These are phyloP conservation scores for Colletotrichum eremochloae DNA, from an alignment of 2,329 filamentous ascomycete genomes.

Conservation along the genomic window DNA sequence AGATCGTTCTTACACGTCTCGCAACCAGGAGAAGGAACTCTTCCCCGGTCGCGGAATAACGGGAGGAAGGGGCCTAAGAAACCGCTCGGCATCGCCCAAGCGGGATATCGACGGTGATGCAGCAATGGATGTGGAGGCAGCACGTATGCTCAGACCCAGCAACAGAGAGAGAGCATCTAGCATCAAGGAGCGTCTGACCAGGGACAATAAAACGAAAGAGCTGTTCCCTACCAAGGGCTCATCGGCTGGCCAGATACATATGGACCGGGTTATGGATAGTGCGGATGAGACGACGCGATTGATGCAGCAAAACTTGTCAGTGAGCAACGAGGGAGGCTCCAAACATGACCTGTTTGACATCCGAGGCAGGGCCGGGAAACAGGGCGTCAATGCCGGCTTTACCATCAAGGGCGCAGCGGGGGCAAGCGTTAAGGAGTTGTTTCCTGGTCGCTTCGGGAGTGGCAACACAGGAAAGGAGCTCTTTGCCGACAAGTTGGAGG, in stretches of 20 bases:
- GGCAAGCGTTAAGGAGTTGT: slow-evolving; percentile 72
- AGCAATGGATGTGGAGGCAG: slow-evolving; percentile 51
- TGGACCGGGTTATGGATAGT: slow-evolving; percentile 47
- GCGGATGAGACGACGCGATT: slow-evolving; percentile 46
- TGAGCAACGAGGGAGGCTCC: slow-evolving; percentile 53
- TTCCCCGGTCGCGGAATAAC: slow-evolving; percentile 61
- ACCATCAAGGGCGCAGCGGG: slow-evolving; percentile 75
- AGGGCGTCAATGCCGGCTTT: slow-evolving; percentile 64
- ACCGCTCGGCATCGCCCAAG: slow-evolving; percentile 66
- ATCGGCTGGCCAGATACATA: slow-evolving; percentile 53
- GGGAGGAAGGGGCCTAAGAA: slow-evolving; percentile 51
- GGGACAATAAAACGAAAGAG: slow-evolving; percentile 52
- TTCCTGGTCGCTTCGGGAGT: slow-evolving; percentile 71
- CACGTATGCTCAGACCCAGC: slow-evolving; percentile 46
- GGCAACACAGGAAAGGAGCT: slow-evolving; percentile 77
- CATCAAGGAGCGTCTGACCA: slow-evolving; percentile 51
- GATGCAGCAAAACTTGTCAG: slow-evolving; percentile 40
- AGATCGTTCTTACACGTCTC: slow-evolving; percentile 48
- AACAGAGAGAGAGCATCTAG: slow-evolving; percentile 53
- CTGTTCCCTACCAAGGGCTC: slow-evolving; percentile 54
- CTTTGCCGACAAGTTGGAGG: slow-evolving; percentile 72
- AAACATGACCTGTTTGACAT: slow-evolving; percentile 66
- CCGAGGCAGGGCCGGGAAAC: slow-evolving; percentile 67
- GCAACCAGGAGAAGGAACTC: slow-evolving; percentile 72
- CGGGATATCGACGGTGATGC: slow-evolving; percentile 59